Percentiles rank a stretch among this genome's conserved stretches.
These are phyloP conservation scores for Lomentospora prolificans DNA, from an alignment of 2,329 filamentous ascomycete genomes.

Conservation along the genomic window DNA sequence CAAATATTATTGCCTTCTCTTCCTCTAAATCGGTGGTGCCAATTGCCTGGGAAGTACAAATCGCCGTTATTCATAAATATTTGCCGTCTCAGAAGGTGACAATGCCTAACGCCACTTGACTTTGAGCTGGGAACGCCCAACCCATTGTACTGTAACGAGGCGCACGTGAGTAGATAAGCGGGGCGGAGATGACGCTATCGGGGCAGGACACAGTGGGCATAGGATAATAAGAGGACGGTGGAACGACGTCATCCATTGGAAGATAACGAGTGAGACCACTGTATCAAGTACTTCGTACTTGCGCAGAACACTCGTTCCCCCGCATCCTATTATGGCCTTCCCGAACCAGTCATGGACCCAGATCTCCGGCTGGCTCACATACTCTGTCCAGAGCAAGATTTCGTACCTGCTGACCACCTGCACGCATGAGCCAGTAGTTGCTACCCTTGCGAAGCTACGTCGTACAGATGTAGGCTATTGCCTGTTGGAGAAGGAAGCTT, in stretches of 20 bases:
- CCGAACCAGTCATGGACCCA: background rate
- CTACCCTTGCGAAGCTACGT: background rate
- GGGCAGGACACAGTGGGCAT: background rate
- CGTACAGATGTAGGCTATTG: background rate
- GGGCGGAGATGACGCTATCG: background rate
- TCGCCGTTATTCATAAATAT: background rate
- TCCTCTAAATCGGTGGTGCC: too few relatives aligned
- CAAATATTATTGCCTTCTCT: too few relatives aligned
- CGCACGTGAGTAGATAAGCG: conserved; percentile 8
- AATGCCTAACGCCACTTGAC: background rate
- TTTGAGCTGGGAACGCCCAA: background rate
- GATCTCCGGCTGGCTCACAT: background rate
- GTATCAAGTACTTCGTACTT: background rate
- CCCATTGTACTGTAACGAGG: background rate
- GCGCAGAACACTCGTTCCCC: background rate
- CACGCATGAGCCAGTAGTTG: background rate
- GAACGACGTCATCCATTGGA: conserved; percentile 5
- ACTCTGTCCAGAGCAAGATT: background rate
- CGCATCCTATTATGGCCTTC: background rate
- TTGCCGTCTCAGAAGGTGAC: background rate
- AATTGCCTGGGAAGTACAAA: too few relatives aligned
- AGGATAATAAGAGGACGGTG: background rate
- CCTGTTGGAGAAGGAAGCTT: too few relatives aligned
- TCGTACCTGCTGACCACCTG: conserved; percentile 2
- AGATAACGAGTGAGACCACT: background rate